These are phyloP conservation scores for Talaromyces ruber DNA, from an alignment of 495 filamentous ascomycete genomes.

Conservation along the genomic window DNA sequence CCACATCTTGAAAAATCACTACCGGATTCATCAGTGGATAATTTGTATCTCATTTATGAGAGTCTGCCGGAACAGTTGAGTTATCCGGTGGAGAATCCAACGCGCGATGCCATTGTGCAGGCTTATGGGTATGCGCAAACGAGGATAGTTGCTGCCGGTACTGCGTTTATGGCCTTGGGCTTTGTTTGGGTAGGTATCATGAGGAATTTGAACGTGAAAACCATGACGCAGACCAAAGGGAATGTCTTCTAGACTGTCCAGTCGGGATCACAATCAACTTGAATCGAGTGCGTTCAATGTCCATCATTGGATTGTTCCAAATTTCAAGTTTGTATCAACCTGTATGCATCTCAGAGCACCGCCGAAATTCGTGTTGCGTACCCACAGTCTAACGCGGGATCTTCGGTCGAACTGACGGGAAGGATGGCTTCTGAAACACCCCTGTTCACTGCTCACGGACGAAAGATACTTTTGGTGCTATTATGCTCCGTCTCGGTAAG, in stretches of 20 bases:
- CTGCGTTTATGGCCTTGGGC: conserved; percentile 32
- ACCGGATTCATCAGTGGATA: conserved; percentile 28
- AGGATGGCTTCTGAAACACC: neutral
- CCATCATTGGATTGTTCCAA: no score
- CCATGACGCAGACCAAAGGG: conserved; percentile 29
- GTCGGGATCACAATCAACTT: neutral
- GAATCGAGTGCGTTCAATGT: neutral
- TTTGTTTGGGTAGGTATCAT: conserved; percentile 34
- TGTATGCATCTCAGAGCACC: neutral
- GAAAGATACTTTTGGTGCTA: neutral
- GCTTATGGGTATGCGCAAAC: conserved; percentile 48
- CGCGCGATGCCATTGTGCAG: conserved; percentile 38
- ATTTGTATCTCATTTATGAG: no score
- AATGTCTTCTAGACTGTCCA: neutral
- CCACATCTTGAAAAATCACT: conserved; percentile 41
- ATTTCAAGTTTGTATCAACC: no score
- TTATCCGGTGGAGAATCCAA: conserved; percentile 41
- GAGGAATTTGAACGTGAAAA: conserved; percentile 45
- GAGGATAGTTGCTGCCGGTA: conserved; percentile 41
- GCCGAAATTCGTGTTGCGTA: neutral
- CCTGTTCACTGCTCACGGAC: neutral
- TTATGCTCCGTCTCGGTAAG: neutral
- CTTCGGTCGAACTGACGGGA: neutral
- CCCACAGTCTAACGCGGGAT: neutral
- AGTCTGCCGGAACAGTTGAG: conserved; percentile 35